Evolutionary conservation across 108 stramenopile species (phyloP).

Genomic region (Mediolabrus comicus): DNA sequence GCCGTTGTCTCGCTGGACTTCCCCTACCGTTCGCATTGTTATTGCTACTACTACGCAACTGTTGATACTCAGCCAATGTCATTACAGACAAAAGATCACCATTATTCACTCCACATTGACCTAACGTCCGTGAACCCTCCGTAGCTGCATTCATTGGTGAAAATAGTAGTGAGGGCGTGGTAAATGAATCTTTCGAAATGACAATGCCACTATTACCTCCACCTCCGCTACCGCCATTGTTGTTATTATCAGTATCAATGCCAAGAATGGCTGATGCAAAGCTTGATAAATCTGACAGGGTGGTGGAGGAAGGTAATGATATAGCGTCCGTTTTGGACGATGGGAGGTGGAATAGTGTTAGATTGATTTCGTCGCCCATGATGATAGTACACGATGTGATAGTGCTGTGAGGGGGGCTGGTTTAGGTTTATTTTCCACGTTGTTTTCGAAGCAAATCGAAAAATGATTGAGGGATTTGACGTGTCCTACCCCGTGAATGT

Average conservation of each 20-base stretch:
- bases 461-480: too few species aligned
- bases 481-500: too few species aligned
- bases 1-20: constrained; percentile 8
- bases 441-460: not conserved
- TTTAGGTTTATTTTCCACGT: not conserved
- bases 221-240: too few species aligned
- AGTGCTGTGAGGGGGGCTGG: not conserved
- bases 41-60: constrained; percentile 2
- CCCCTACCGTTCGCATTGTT: constrained; percentile 7
- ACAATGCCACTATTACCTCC: constrained; percentile 25
- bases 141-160: not conserved
- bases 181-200: constrained; percentile 46
- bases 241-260: constrained; percentile 11
- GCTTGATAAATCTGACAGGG: constrained; percentile 49
- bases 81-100: constrained; percentile 57
- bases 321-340: constrained; percentile 27
- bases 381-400: not conserved
- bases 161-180: constrained; percentile 3
- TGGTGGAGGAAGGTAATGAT: constrained; percentile 32
- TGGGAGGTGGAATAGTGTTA: constrained; percentile 35
- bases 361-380: constrained; percentile 17
- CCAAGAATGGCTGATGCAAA: constrained; percentile 63
- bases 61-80: not conserved
- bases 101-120: constrained; percentile 41
- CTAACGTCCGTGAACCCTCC: constrained; percentile 11